Evolutionary conservation across 345 rosid genomes (phyloP), one percentile per base, ranked within the genome.

Genomic region (Gossypium stocksii): DNA sequence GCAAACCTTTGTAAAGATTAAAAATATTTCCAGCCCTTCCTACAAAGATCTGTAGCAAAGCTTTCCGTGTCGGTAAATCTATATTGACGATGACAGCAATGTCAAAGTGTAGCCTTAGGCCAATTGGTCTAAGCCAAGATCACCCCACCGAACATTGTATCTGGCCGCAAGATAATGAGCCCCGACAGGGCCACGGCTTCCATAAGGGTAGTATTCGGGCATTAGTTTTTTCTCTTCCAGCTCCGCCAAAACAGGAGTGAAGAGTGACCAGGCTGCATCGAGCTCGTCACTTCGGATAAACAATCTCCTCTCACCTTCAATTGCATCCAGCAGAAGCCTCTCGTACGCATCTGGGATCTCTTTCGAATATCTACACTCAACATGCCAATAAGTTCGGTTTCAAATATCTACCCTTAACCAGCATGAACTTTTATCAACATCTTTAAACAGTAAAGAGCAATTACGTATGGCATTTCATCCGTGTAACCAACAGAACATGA

Each of bases 101-200:
- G 44, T 27, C 34, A 23, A 27, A 27, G 51, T 27, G 23, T 25
- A 27, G 9, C 23, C 61, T 82, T 79, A 90, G 64, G 64, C n/a
- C 14, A 17, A 59, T 12, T 85, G 91, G 67, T 93, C 92, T 72
- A 84, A 10, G 56, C 88, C 82, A n/a, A 93, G 77, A 66, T 93
- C 99, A 14, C 97, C 99, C 99, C 99, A 95, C 57, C 85, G 89
- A 62, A 95, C 97, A 14, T 91, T 91, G 85, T 95, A 85, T 80
- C 85, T 87, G 44, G 99, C 99, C 6, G 99, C 96, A 54, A 95
- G 97, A 79, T 95, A 95, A 80, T 95, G 99, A 70, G 99, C 99
- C 62, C 98, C 99, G 0, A 93, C 98, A 15, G 99, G 98, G 71
- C 99, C 99, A 52, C 99, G 93, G 77, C 98, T 95, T n/a, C 99